phyloP scores from a whole-genome alignment of 805 yeast species.

The Spathaspora girioi region DNA sequence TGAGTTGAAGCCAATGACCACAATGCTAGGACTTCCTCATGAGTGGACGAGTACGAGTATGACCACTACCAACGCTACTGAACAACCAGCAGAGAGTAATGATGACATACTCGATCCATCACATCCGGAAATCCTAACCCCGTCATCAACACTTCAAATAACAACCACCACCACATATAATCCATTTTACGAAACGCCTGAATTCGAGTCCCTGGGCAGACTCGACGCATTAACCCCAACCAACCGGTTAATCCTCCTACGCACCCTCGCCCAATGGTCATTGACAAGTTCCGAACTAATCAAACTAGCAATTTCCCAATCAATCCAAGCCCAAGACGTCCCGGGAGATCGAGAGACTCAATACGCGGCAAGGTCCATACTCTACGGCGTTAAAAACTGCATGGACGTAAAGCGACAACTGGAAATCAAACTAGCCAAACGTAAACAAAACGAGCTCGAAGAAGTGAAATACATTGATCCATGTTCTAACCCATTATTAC shows the following conservation, averaged over 20 bases:
- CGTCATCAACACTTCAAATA: constrained; percentile 9
- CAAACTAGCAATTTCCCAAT: constrained; percentile 20
- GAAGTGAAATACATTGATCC: constrained; percentile 34
- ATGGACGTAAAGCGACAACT: constrained; percentile 28
- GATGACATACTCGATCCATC: constrained; percentile 20
- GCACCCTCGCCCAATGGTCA: constrained; percentile 35
- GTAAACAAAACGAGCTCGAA: constrained; percentile 16
- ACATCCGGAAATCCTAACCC: constrained; percentile 16
- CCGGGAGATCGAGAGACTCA: constrained; percentile 37
- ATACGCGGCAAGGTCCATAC: constrained; percentile 31
- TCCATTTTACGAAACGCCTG: constrained; percentile 16
- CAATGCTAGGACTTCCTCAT: constrained; percentile 30
- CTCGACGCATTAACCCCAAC: constrained; percentile 27
- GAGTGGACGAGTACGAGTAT: constrained; percentile 40
- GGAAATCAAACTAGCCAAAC: constrained; percentile 25
- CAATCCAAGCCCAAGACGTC: constrained; percentile 26
- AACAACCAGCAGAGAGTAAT: not conserved
- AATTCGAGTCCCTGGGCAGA: constrained; percentile 28
- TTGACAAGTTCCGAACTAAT: constrained; percentile 28
- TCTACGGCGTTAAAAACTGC: constrained; percentile 32
- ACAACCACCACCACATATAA: constrained; percentile 15
- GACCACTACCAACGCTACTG: not conserved
- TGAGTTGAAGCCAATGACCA: constrained; percentile 27
- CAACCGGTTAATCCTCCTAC: constrained; percentile 35
- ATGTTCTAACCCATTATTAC: constrained; percentile 31